Evolutionary conservation across 768 basidiomycete species (phyloP).

Genomic region (Lactarius hatsudake): DNA sequence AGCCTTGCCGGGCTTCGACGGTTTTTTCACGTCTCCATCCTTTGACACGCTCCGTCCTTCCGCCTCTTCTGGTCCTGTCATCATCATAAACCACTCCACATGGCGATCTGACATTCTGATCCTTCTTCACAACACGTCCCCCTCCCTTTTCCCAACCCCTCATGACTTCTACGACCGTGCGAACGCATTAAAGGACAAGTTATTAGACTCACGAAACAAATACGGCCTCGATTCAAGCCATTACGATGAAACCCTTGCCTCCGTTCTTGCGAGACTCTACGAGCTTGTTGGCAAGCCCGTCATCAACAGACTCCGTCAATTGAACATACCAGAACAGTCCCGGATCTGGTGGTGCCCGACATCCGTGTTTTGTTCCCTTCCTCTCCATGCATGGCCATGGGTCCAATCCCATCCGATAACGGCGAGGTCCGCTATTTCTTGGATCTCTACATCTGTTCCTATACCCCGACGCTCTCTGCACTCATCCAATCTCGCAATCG

Average conservation of each 20-base stretch:
- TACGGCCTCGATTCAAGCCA: not conserved
- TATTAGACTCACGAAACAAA: not conserved
- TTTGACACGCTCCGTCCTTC: not conserved
- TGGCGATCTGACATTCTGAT: slow-evolving; percentile 15
- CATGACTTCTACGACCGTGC: not conserved
- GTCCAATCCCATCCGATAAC: not conserved
- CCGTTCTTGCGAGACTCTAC: not conserved
- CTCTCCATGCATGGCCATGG: slow-evolving; percentile 24
- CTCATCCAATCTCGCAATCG: too few relatives aligned
- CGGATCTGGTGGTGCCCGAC: slow-evolving; percentile 22
- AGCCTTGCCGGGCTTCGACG: not conserved
- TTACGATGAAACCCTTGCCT: too few relatives aligned
- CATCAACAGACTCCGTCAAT: not conserved
- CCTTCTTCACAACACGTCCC: not conserved
- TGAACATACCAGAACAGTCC: slow-evolving; percentile 7
- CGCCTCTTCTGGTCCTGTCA: slow-evolving; percentile 3
- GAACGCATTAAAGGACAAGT: not conserved
- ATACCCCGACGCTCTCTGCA: too few relatives aligned
- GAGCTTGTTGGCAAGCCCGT: slow-evolving; percentile 4
- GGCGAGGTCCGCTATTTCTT: not conserved
- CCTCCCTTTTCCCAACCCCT: not conserved
- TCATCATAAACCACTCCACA: slow-evolving; percentile 7
- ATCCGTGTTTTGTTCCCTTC: slow-evolving; percentile 15
- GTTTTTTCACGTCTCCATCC: not conserved
- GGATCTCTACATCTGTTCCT: slow-evolving; percentile 9